Evolutionary conservation across 306 rosid genomes (phyloP).

Genomic region (Neltuma alba): DNA sequence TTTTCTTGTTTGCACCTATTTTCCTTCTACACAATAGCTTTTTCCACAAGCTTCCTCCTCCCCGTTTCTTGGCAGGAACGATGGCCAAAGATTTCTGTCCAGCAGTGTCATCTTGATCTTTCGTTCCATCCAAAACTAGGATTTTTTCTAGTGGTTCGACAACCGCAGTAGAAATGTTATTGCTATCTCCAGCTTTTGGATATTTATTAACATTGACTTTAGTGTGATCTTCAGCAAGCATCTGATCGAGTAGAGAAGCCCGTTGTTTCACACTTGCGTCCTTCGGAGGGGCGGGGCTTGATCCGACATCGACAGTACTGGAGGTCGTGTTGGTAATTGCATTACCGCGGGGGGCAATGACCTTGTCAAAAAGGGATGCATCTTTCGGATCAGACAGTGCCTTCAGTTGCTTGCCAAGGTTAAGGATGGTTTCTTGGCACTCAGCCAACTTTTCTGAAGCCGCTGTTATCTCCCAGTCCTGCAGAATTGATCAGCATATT

Average conservation of each 20-base stretch:
- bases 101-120: conserved; percentile 42
- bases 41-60: conserved; percentile 61
- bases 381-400: conserved; percentile 77
- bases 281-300: conserved; percentile 33
- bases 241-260: conserved; percentile 70
- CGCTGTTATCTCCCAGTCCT: conserved; percentile 89
- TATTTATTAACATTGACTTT: conserved; percentile 24
- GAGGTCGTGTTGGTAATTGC: conserved; percentile 22
- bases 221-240: conserved; percentile 71
- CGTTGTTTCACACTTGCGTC: conserved; percentile 45
- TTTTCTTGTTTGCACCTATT: conserved; percentile 55
- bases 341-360: conserved; percentile 43
- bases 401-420: conserved; percentile 92
- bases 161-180: conserved; percentile 39
- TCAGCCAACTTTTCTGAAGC: conserved; percentile 96
- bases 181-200: conserved; percentile 41
- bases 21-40: conserved; percentile 74
- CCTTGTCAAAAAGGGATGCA: conserved; percentile 63
- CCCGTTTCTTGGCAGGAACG: conserved; percentile 63
- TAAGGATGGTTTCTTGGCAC: conserved; percentile 91
- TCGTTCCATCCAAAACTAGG: conserved; percentile 45
- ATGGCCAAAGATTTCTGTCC: conserved; percentile 57
- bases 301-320: neutral
- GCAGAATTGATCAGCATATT: conserved; percentile 36
- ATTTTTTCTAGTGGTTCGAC: conserved; percentile 44